Conservation (phyloP, 2,329 filamentous ascomycete species). For the Achaetomium macrosporum region DNA sequence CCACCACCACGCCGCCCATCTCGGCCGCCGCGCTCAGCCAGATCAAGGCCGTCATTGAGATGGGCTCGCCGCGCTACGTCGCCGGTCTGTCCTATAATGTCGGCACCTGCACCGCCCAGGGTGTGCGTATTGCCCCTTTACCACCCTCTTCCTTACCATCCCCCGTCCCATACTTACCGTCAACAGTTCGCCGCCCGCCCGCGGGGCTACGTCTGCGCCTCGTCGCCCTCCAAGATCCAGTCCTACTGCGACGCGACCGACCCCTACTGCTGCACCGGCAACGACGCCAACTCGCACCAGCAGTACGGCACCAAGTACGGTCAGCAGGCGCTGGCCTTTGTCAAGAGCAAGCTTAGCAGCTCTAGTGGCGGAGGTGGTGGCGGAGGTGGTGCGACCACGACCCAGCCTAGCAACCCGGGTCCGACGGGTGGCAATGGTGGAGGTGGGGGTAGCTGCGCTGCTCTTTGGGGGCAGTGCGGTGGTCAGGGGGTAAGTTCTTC, state of each 20-base stretch:
- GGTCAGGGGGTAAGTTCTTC: background rate
- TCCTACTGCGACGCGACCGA: conserved; percentile 56
- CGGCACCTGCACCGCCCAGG: conserved; percentile 52
- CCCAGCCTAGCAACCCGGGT: conserved; percentile 3
- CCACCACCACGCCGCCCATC: conserved; percentile 39
- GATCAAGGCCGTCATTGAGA: conserved; percentile 57
- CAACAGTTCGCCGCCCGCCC: conserved; percentile 55
- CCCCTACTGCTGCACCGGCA: conserved; percentile 58
- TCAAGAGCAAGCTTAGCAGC: conserved; percentile 35
- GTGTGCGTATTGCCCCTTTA: conserved; percentile 40
- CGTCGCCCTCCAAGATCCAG: conserved; percentile 47
- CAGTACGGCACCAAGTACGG: conserved; percentile 53
- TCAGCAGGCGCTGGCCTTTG: conserved; percentile 48
- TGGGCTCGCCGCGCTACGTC: conserved; percentile 55
- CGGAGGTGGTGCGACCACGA: background rate
- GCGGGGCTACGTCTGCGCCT: conserved; percentile 46
- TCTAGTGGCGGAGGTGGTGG: conserved; percentile 5
- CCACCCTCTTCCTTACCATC: too few relatives aligned
- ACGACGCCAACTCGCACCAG: conserved; percentile 48
- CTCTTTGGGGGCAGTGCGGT: conserved; percentile 2
- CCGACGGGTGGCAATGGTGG: conserved; percentile 2
- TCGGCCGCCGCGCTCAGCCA: conserved; percentile 42
- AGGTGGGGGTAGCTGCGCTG: conserved; percentile 16
- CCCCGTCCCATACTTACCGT: too few relatives aligned
- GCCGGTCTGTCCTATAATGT: conserved; percentile 53